These are phyloP conservation scores for Aquilaria yunnanensis DNA, from an alignment of 345 rosid genomes.

Conservation along the genomic window DNA sequence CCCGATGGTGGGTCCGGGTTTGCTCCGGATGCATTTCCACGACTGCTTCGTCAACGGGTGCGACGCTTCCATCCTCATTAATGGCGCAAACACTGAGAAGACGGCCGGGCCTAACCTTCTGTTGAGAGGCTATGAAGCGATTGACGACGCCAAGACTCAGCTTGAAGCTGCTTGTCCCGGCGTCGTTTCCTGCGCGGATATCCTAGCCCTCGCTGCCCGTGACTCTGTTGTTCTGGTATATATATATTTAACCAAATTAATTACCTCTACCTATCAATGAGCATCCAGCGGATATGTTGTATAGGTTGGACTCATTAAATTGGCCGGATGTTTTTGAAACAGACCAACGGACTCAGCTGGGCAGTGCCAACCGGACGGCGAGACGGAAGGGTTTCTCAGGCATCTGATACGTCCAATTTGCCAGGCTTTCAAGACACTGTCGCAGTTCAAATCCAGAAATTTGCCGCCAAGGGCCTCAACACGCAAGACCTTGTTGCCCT, in stretches of 20 bases:
- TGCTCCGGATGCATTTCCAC: constrained; percentile 54
- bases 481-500: constrained; percentile 33
- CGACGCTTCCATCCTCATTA: constrained; percentile 42
- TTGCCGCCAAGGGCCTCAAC: constrained; percentile 20
- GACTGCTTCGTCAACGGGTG: constrained; percentile 51
- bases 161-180: constrained; percentile 45
- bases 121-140: constrained; percentile 41
- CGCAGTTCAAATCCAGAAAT: constrained; percentile 22
- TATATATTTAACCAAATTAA: no score
- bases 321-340: background rate
- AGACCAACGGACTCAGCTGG: constrained; percentile 33
- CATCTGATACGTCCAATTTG: constrained; percentile 19
- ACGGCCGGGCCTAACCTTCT: constrained; percentile 39
- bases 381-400: constrained; percentile 26
- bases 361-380: constrained; percentile 27
- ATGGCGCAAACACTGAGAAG: constrained; percentile 38
- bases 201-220: constrained; percentile 52
- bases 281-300: no score
- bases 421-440: constrained; percentile 23
- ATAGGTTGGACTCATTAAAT: background rate
- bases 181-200: constrained; percentile 54
- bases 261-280: no score
- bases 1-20: constrained; percentile 35
- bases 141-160: constrained; percentile 41
- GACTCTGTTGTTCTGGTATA: constrained; percentile 44